These are phyloP conservation scores for Pythium angustatum DNA, from an alignment of 352 stramenopile species.

Conservation along the genomic window DNA sequence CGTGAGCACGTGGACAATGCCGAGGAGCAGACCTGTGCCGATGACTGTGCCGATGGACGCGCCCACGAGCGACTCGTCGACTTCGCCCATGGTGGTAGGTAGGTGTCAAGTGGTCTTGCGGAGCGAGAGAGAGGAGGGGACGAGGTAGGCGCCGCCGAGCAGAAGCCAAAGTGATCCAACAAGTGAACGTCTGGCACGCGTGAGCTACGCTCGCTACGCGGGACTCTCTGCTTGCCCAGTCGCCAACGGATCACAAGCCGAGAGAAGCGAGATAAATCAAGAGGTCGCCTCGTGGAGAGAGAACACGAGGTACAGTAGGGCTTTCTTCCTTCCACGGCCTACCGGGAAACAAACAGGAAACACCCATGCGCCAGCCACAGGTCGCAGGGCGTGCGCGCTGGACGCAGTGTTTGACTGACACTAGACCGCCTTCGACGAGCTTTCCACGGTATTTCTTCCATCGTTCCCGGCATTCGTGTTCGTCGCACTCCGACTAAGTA, in stretches of 20 bases:
- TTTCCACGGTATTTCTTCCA: slow-evolving; percentile 3
- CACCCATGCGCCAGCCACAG: neutral
- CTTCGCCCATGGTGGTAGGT: slow-evolving; percentile 39
- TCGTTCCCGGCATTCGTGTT: neutral
- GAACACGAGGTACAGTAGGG: neutral
- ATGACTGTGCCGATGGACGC: slow-evolving; percentile 45
- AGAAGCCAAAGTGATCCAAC: slow-evolving; percentile 6
- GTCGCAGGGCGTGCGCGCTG: neutral
- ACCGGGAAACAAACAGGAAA: too few species aligned
- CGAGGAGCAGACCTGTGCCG: slow-evolving; percentile 50
- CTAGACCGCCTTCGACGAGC: neutral
- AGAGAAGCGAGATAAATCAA: too few species aligned
- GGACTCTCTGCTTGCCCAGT: too few species aligned
- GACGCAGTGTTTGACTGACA: neutral
- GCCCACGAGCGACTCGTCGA: slow-evolving; percentile 36
- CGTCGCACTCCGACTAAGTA: neutral
- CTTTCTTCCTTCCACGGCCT: neutral
- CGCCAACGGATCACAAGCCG: too few species aligned
- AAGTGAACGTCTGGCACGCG: neutral
- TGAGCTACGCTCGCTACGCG: neutral
- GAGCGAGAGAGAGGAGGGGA: neutral
- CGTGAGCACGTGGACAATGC: slow-evolving; percentile 60
- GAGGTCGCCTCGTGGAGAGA: too few species aligned
- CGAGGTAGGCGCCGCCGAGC: neutral
- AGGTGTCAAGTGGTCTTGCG: neutral